These are phyloP conservation scores for Lentinula edodes DNA, from an alignment of 768 basidiomycete genomes.

Conservation along the genomic window DNA sequence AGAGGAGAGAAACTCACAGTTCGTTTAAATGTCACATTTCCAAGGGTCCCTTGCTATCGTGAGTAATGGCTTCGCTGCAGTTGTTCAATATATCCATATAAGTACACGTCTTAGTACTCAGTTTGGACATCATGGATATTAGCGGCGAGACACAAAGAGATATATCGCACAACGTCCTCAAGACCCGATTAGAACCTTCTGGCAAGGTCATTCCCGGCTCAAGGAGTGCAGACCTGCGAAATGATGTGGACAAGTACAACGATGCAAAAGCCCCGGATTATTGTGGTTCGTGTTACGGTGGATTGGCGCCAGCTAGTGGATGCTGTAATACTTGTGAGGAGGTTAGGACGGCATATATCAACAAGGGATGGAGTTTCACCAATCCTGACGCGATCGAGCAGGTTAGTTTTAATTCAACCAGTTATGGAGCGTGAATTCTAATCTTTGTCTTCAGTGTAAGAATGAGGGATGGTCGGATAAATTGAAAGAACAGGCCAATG, in stretches of 20 bases:
- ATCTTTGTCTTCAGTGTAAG: conserved; percentile 57
- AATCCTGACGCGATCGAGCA: conserved; percentile 91
- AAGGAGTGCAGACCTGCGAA: conserved; percentile 61
- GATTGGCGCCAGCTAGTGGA: conserved; percentile 62
- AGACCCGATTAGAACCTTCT: conserved; percentile 63
- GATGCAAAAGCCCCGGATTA: conserved; percentile 56
- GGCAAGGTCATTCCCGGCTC: conserved; percentile 58
- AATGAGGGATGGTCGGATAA: conserved; percentile 94
- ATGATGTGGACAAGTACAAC: conserved; percentile 81
- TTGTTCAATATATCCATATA: conserved; percentile 1
- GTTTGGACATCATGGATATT: conserved; percentile 97
- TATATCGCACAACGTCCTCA: conserved; percentile 82
- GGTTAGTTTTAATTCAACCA: conserved; percentile 35
- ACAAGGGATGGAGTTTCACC: conserved; percentile 92
- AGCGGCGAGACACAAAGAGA: conserved; percentile 93
- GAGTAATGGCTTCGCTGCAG: conserved; percentile 27
- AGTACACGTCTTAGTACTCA: conserved; percentile 59
- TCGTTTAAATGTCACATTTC: conserved; percentile 90
- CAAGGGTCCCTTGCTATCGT: conserved; percentile 97
- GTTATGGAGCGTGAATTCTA: not conserved
- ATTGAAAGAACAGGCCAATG: conserved; percentile 84
- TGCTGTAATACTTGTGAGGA: conserved; percentile 98
- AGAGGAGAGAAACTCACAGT: conserved; percentile 93
- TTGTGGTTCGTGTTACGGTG: conserved; percentile 97
- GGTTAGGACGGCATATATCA: conserved; percentile 83